Conservation (phyloP, 1,284 basidiomycete genomes). For the Vanrija sp. region DNA sequence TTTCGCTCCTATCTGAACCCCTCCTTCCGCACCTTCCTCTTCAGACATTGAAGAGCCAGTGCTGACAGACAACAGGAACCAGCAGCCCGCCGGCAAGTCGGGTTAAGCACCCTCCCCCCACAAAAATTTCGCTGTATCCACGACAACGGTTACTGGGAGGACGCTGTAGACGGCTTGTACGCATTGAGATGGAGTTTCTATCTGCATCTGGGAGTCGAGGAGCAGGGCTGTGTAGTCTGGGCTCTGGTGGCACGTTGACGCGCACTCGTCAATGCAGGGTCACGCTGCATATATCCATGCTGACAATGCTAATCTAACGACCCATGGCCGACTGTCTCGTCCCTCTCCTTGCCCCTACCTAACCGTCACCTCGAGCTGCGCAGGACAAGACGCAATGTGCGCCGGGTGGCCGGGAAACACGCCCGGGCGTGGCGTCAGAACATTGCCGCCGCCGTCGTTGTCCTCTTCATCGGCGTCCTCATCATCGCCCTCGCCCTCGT, state of each 20-base stretch:
- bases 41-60: not conserved
- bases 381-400: too few species aligned
- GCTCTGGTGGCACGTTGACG: not conserved
- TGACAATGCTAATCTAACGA: not conserved
- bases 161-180: constrained; percentile 23
- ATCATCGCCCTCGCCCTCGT: not conserved
- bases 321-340: not conserved
- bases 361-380: too few species aligned
- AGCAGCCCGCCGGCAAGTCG: constrained; percentile 48
- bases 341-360: not conserved
- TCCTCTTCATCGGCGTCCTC: not conserved
- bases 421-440: not conserved
- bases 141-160: constrained; percentile 4
- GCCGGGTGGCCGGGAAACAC: too few species aligned
- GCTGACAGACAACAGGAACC: constrained; percentile 37
- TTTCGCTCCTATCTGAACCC: constrained; percentile 88
- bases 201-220: constrained; percentile 7
- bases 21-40: constrained; percentile 3
- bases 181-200: constrained; percentile 17
- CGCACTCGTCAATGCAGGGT: not conserved
- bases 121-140: not conserved
- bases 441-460: not conserved
- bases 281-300: not conserved
- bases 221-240: not conserved
- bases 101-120: constrained; percentile 31